phyloP scores from a whole-genome alignment of 2,329 filamentous ascomycete genomes.

The Colletotrichum lentis region DNA sequence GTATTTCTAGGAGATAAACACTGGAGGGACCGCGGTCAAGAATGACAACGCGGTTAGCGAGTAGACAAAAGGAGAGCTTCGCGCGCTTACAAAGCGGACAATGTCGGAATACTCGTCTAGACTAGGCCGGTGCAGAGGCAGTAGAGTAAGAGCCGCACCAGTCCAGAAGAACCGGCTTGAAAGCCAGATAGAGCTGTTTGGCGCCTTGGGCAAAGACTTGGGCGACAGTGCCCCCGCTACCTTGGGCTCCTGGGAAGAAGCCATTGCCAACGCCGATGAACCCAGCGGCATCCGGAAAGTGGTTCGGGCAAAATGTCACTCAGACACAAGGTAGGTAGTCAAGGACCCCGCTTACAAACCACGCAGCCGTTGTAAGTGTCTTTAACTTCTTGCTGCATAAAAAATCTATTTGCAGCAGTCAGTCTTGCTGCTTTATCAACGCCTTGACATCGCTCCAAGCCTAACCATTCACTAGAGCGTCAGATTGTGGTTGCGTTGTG shows the following conservation, averaged over 20 bases:
- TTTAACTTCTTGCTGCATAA: constrained; percentile 8
- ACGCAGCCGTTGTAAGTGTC: constrained; percentile 10
- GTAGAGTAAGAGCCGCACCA: neutral
- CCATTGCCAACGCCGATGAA: constrained; percentile 28
- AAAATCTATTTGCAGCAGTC: neutral
- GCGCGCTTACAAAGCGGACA: neutral
- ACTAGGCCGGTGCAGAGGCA: neutral
- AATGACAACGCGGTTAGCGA: neutral
- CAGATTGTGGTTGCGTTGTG: constrained; percentile 1
- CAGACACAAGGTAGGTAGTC: constrained; percentile 9
- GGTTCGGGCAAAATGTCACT: constrained; percentile 15
- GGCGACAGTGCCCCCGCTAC: constrained; percentile 17
- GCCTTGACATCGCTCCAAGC: constrained; percentile 40
- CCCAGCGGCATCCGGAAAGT: constrained; percentile 19
- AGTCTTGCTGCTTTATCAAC: constrained; percentile 27
- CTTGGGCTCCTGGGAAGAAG: constrained; percentile 14
- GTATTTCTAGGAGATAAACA: neutral
- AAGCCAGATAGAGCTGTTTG: neutral
- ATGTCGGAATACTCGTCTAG: neutral
- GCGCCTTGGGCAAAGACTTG: neutral
- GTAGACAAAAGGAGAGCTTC: neutral
- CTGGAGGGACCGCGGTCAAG: neutral
- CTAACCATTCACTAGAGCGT: constrained; percentile 25
- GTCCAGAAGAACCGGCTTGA: neutral
- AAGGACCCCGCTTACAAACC: constrained; percentile 8